Conservation (phyloP, 1,284 basidiomycete genomes). For the Naganishia liquefaciens region DNA sequence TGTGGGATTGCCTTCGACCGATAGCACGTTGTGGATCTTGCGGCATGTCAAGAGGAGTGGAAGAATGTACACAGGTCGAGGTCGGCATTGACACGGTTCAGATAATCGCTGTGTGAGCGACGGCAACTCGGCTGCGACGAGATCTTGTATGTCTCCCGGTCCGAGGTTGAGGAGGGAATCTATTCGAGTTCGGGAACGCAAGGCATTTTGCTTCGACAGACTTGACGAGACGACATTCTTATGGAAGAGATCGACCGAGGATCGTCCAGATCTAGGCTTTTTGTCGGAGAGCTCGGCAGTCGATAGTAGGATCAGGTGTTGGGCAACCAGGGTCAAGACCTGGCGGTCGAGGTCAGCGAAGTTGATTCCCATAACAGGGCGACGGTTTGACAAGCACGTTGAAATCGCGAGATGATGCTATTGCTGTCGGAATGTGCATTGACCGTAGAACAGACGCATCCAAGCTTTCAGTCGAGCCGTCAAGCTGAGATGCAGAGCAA, state of each 20-base stretch:
- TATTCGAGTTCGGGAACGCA: constrained; percentile 18
- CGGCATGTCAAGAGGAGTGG: constrained; percentile 44
- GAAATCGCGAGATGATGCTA: background rate
- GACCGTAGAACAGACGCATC: background rate
- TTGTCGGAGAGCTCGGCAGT: background rate
- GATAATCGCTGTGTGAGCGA: background rate
- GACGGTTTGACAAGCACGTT: background rate
- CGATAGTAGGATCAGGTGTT: constrained; percentile 15
- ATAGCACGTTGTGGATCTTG: constrained; percentile 45
- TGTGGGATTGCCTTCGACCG: constrained; percentile 50
- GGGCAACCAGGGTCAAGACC: constrained; percentile 13
- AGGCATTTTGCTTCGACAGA: background rate
- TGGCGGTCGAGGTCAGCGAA: constrained; percentile 16
- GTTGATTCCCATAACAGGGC: background rate
- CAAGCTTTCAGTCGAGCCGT: too few species aligned
- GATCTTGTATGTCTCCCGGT: constrained; percentile 5
- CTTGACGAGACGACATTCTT: background rate
- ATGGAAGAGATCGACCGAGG: background rate
- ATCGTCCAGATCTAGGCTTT: background rate
- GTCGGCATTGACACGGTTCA: constrained; percentile 19
- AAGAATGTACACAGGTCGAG: constrained; percentile 41
- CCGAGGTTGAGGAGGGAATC: constrained; percentile 21
- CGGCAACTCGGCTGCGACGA: background rate
- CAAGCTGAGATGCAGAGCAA: too few species aligned
- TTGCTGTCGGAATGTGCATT: background rate